Base-by-base conservation (phyloP, 2,329 filamentous ascomycete genomes). In the Colletotrichum costaricense region DNA sequence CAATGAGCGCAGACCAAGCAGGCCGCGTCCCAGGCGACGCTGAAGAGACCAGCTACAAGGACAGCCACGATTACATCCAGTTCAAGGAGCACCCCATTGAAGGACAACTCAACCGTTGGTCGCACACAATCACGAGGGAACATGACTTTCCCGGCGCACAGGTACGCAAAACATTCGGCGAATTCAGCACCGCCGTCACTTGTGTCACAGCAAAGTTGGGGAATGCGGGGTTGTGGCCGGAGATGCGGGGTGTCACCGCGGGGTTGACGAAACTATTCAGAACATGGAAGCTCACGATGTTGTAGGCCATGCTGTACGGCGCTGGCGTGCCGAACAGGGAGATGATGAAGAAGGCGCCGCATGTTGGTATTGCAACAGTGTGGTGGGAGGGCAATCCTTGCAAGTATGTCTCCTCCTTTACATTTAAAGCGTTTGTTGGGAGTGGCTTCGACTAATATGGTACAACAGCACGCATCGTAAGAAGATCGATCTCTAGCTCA, bases 371-470 rank as follows among this genome's bases (percentile, higher is more conserved):
- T 79, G 93, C 95, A 8, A 95, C 93, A 5, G 94, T 98, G 5
- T 98, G 95, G 95, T 98, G 95, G 95, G 95, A 98, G 84, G 96
- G 96, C 33, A 98, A 98, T 81, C 94, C 96, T 49, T 98, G 95
- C 91, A 98, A 98, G 92, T 94, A 83, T 88, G 19, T 42, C 57
- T 56, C 16, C 63, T 35, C 52, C 12, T n/a, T 46, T 46, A 9
- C 11, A 9, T n/a, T 46, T 55, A 9, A 11, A 56, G 35, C 33
- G 24, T 12, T 12, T 35, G n/a, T 28, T 14, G n/a, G 7, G 49
- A 16, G 19, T 22, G 24, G n/a, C 24, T n/a, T 42, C n/a, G 28
- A 65, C 70, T 67, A 67, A 70, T 52, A 67, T 24, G 52, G 57
- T 30, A 12, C 11, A 5, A 8, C 35, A 85, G 84, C 76, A 85